Evolutionary conservation across 805 yeast genomes (phyloP).

Genomic region (Zygoascus tannicola): DNA sequence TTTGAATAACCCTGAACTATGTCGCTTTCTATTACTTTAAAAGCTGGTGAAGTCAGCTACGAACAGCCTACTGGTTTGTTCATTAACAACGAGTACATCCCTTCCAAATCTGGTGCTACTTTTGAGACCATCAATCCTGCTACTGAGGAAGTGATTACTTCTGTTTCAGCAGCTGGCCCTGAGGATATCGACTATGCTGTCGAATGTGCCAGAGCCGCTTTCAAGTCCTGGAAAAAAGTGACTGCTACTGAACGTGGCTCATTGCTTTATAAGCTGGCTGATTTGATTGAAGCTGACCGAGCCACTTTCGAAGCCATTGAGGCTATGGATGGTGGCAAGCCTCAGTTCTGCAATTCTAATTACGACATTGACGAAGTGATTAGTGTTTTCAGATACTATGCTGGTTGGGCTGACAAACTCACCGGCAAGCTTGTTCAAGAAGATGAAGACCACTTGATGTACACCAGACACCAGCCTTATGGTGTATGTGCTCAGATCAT

Average conservation of each 20-base stretch:
- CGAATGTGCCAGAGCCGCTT: constrained; percentile 45
- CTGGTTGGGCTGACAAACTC: constrained; percentile 68
- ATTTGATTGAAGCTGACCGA: constrained; percentile 60
- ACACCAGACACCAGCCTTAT: constrained; percentile 58
- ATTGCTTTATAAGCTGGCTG: constrained; percentile 64
- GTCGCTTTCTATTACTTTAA: constrained; percentile 7
- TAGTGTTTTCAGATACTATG: constrained; percentile 51
- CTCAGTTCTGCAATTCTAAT: constrained; percentile 26
- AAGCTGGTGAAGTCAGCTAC: constrained; percentile 54
- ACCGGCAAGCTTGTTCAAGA: constrained; percentile 55
- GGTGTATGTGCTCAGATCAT: constrained; percentile 62
- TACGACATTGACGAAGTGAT: constrained; percentile 29
- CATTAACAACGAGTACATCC: constrained; percentile 71
- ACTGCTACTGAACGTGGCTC: constrained; percentile 52
- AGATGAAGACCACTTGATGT: constrained; percentile 50
- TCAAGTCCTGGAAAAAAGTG: constrained; percentile 42
- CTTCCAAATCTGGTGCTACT: constrained; percentile 41
- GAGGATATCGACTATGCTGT: constrained; percentile 51
- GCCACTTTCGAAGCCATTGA: constrained; percentile 74
- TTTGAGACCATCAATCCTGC: constrained; percentile 42
- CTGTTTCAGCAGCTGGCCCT: constrained; percentile 61
- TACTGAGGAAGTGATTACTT: constrained; percentile 48
- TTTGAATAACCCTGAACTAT: no score
- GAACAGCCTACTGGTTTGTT: constrained; percentile 81
- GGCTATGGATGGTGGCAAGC: constrained; percentile 84